phyloP scores from a whole-genome alignment of 331 rosid species.

The Malus hybrid region DNA sequence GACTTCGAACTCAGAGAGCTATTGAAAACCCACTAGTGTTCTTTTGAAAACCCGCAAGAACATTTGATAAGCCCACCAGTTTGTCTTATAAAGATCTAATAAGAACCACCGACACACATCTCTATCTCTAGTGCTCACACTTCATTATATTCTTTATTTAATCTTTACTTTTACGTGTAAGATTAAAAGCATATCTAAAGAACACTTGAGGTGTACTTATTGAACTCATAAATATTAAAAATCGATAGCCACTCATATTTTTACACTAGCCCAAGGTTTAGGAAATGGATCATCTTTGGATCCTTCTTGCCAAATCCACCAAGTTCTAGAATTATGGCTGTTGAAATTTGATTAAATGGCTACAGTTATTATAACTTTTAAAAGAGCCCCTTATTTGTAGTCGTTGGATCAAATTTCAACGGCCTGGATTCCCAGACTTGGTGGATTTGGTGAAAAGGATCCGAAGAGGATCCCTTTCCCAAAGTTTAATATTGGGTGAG shows the following conservation, averaged over 20 bases:
- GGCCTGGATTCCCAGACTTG: accelerated
- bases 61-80: no score
- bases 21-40: not conserved
- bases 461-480: no score
- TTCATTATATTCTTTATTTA: not conserved
- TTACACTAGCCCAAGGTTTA: no score
- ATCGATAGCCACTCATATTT: no score
- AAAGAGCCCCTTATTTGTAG: accelerated
- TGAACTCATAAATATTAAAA: no score
- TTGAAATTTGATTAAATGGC: no score
- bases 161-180: not conserved
- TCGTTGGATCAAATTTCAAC: no score
- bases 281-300: accelerated
- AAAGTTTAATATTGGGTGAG: no score
- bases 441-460: no score
- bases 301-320: accelerated
- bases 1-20: not conserved
- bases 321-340: accelerated
- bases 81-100: not conserved
- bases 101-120: constrained; percentile 6
- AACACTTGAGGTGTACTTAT: no score
- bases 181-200: not conserved
- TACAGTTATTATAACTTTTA: no score
- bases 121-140: not conserved
- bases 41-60: no score